A percentile compares a stretch with the other conserved stretches of the same genome.
Conservation (phyloP, 2,329 filamentous ascomycete genomes). For the Dichotomopilus funicola region DNA sequence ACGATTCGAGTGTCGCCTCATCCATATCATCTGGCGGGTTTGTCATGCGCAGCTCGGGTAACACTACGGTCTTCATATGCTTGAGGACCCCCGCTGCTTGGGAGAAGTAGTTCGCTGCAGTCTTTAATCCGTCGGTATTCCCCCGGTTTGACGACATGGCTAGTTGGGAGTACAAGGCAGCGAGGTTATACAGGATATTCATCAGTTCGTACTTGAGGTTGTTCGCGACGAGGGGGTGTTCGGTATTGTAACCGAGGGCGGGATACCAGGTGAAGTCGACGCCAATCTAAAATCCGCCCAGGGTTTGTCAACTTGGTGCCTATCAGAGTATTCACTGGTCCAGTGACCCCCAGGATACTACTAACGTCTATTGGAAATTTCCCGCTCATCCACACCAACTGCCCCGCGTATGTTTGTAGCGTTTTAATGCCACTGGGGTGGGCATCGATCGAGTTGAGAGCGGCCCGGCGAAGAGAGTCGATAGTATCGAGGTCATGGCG, state of each 20-base stretch:
- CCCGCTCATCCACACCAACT: conserved; percentile 85
- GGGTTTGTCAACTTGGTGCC: no score
- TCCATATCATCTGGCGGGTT: conserved; percentile 96
- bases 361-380: conserved; percentile 91
- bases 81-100: conserved; percentile 76
- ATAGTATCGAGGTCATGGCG: conserved; percentile 77
- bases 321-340: background rate
- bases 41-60: conserved; percentile 75
- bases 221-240: conserved; percentile 60
- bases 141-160: conserved; percentile 73
- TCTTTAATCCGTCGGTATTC: conserved; percentile 75
- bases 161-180: conserved; percentile 87
- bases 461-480: conserved; percentile 74
- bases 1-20: conserved; percentile 71
- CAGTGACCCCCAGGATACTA: conserved; percentile 22
- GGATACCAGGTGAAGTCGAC: conserved; percentile 97
- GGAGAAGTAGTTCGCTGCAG: conserved; percentile 84
- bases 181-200: conserved; percentile 89
- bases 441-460: conserved; percentile 82
- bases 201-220: conserved; percentile 77
- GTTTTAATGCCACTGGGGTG: conserved; percentile 81
- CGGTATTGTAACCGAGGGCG: conserved; percentile 81
- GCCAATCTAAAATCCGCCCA: conserved; percentile 56
- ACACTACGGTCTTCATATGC: conserved; percentile 67
- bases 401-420: conserved; percentile 84